Base-by-base conservation (phyloP, 805 yeast species). In the Kodamaea leandrae region DNA sequence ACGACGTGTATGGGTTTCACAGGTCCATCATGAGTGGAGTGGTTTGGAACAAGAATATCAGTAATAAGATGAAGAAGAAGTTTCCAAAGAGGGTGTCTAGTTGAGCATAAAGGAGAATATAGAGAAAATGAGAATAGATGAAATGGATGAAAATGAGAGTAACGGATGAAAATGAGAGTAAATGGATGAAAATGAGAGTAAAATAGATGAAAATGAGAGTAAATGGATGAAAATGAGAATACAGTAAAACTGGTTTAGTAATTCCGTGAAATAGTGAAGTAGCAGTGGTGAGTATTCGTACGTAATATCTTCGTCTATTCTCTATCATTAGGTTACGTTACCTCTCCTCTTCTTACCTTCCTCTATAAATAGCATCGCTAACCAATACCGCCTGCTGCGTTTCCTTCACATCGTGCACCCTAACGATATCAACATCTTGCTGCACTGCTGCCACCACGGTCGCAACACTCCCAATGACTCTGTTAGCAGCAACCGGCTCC, bases 331-430 rank as follows among this genome's bases (percentile, higher is more conserved):
- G n/a, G n/a, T n/a, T n/a, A n/a, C n/a, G n/a, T n/a, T n/a, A n/a
- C n/a, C 24, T 21, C 24, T 7, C 24, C 9, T 6, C 14, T 25
- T 14, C 6, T 17, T 13, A n/a, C 36, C 20, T 32, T 20, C 25
- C 8, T 47, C 74, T 71, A 54, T 83, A 83, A 25, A 86, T 69
- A 0, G 90, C 89, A 63, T 90, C 96, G 3, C 88, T 87, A 48
- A 84, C 68, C 18, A 67, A 61, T 15, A 79, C 56, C 13, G 68
- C 67, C 40, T 66, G 58, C 21, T 57, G 62, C 46, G 66, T 78
- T 44, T 77, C 83, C 45, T 63, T 68, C 26, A 83, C 86, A 58
- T 91, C 95, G 59, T 91, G 99, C 3, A 90, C 96, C 34, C 99
- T 68, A 1, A 91, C 86, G 15, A 93, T 80, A 57, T 89, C 91